These are phyloP conservation scores for Saccharomycopsis sp. DNA, from an alignment of 805 yeast genomes.

Conservation along the genomic window DNA sequence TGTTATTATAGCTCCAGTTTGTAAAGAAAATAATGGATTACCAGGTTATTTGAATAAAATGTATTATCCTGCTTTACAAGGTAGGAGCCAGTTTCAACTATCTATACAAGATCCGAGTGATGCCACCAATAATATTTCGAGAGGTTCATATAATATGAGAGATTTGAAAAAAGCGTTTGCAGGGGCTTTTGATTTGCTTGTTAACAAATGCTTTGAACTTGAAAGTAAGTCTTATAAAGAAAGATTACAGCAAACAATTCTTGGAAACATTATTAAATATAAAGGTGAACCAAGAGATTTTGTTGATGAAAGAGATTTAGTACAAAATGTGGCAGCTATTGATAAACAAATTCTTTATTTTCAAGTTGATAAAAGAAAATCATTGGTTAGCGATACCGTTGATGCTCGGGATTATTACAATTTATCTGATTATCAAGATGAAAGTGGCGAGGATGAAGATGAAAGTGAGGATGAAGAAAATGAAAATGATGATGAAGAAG, in stretches of 20 bases:
- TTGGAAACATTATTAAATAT: slow-evolving; percentile 71
- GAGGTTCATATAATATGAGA: slow-evolving; percentile 73
- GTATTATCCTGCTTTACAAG: slow-evolving; percentile 41
- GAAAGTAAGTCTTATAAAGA: slow-evolving; percentile 54
- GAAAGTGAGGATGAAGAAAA: slow-evolving; percentile 21
- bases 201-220: slow-evolving; percentile 66
- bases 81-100: slow-evolving; percentile 46
- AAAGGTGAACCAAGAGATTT: slow-evolving; percentile 69
- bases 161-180: slow-evolving; percentile 78
- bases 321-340: slow-evolving; percentile 46
- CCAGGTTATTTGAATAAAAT: slow-evolving; percentile 51
- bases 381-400: not conserved
- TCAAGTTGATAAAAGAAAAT: not conserved
- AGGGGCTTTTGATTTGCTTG: slow-evolving; percentile 74
- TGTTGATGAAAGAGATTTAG: slow-evolving; percentile 58
- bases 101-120: slow-evolving; percentile 90
- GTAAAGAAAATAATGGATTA: slow-evolving; percentile 38
- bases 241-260: slow-evolving; percentile 59
- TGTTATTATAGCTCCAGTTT: slow-evolving; percentile 53
- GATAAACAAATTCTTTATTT: slow-evolving; percentile 25
- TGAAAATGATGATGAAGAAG: slow-evolving; percentile 18
- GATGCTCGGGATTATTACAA: slow-evolving; percentile 1
- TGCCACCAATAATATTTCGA: slow-evolving; percentile 66
- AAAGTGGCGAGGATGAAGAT: not conserved
- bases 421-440: slow-evolving; percentile 1